Evolutionary conservation across 495 filamentous ascomycete genomes (phyloP).

Genomic region (Aspergillus heteromorphus): DNA sequence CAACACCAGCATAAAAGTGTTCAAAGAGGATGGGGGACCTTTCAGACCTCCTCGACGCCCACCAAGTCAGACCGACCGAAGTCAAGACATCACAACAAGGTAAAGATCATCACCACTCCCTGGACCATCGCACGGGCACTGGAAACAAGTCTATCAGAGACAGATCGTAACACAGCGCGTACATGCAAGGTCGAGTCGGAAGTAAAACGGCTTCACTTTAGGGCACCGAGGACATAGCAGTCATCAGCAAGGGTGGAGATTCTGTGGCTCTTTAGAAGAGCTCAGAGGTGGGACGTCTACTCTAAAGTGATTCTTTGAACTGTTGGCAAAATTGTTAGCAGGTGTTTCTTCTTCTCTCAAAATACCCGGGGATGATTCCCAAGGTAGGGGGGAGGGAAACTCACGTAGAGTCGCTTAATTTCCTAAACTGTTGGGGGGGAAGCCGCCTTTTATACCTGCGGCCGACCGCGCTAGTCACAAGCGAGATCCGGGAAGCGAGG

Average conservation of each 20-base stretch:
- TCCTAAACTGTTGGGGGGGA: conserved; percentile 19
- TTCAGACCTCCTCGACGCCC: conserved; percentile 69
- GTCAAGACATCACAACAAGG: conserved; percentile 53
- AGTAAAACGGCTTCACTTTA: conserved; percentile 65
- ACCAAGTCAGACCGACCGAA: conserved; percentile 61
- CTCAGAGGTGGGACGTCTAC: conserved; percentile 73
- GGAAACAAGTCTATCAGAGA: conserved; percentile 12
- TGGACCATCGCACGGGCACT: conserved; percentile 35
- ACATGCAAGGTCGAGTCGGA: conserved; percentile 46
- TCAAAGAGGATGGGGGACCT: no score
- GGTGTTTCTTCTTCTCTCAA: neutral
- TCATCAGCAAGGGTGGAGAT: conserved; percentile 74
- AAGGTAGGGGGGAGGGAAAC: conserved; percentile 38
- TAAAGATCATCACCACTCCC: conserved; percentile 71
- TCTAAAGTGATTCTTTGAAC: conserved; percentile 90
- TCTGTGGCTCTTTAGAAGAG: conserved; percentile 75
- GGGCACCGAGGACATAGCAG: conserved; percentile 59
- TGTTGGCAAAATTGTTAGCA: conserved; percentile 26
- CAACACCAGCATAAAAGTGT: no score
- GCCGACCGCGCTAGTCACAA: conserved; percentile 24
- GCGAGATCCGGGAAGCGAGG: conserved; percentile 25
- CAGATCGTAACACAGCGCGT: conserved; percentile 22
- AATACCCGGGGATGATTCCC: neutral
- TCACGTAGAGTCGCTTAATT: conserved; percentile 63
- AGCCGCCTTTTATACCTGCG: conserved; percentile 20